These are phyloP conservation scores for Trichoderma sp. DNA, from an alignment of 2,329 filamentous ascomycete species.

Conservation along the genomic window DNA sequence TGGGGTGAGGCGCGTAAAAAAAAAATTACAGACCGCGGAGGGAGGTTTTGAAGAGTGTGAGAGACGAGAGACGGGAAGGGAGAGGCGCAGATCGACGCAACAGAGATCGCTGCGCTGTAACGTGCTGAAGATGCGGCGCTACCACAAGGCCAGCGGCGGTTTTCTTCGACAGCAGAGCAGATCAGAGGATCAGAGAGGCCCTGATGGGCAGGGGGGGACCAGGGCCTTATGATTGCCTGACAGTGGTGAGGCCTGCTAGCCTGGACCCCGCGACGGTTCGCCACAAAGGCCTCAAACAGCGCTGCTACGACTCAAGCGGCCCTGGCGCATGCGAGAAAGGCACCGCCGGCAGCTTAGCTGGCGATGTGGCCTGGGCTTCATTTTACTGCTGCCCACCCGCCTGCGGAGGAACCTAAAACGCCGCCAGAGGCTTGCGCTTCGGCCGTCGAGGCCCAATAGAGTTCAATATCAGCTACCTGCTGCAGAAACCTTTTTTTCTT, in stretches of 20 bases:
- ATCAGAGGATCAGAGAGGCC: neutral
- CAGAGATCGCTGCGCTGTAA: conserved; percentile 4
- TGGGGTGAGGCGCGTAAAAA: neutral
- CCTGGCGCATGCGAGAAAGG: neutral
- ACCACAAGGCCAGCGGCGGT: neutral
- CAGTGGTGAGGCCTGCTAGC: neutral
- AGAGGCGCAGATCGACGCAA: neutral
- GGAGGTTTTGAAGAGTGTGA: neutral
- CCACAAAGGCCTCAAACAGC: conserved; percentile 23
- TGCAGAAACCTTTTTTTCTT: neutral
- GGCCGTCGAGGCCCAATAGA: neutral
- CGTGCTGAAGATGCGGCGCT: conserved; percentile 5
- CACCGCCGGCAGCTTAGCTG: neutral
- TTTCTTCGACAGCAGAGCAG: neutral
- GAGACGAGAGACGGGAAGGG: neutral
- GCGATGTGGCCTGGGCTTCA: neutral
- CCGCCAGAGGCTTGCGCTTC: conserved; percentile 6
- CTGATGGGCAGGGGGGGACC: neutral
- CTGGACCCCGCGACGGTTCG: conserved; percentile 7
- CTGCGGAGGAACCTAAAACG: conserved; percentile 15
- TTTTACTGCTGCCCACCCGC: neutral
- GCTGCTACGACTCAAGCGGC: conserved; percentile 21
- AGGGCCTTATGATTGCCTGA: conserved; percentile 23
- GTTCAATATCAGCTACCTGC: neutral
- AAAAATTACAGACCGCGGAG: neutral